phyloP scores from a whole-genome alignment of 106 monocot species.

The Apostasia ramifera region DNA sequence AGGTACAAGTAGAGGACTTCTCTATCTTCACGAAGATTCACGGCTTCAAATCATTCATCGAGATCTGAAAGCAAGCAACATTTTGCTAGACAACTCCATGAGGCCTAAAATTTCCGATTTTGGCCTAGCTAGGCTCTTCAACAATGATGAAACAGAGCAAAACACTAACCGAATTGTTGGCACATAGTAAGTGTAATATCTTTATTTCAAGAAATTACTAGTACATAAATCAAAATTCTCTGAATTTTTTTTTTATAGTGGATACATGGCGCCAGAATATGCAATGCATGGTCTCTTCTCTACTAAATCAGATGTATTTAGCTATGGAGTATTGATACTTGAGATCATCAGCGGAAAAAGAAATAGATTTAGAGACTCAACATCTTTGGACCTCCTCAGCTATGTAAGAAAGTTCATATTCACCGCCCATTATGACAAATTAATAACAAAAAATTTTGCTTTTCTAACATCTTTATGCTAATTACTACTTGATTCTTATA shows the following conservation, averaged over 20 bases:
- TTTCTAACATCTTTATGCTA: too few species aligned
- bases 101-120: slow-evolving; percentile 29
- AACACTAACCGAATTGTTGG: slow-evolving; percentile 13
- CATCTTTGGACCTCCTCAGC: slow-evolving; percentile 2
- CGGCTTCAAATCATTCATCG: slow-evolving; percentile 16
- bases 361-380: not conserved
- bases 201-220: too few species aligned
- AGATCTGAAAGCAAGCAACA: slow-evolving; percentile 13
- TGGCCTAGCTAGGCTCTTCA: slow-evolving; percentile 14
- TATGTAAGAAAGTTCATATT: slow-evolving; percentile 15
- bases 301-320: slow-evolving; percentile 10
- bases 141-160: slow-evolving; percentile 5
- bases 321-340: slow-evolving; percentile 5
- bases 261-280: slow-evolving; percentile 15
- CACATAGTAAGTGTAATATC: slow-evolving; percentile 10
- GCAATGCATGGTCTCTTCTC: not conserved
- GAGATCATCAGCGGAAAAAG: slow-evolving; percentile 11
- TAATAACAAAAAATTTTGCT: too few species aligned
- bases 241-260: not conserved
- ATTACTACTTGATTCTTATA: too few species aligned
- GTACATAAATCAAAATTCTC: not conserved
- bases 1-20: slow-evolving; percentile 23
- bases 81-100: slow-evolving; percentile 19
- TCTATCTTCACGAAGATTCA: slow-evolving; percentile 23
- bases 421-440: too few species aligned